Evolutionary conservation across 306 rosid species (phyloP), one percentile per base, ranked within the genome.

Genomic region (Corylus americana): DNA sequence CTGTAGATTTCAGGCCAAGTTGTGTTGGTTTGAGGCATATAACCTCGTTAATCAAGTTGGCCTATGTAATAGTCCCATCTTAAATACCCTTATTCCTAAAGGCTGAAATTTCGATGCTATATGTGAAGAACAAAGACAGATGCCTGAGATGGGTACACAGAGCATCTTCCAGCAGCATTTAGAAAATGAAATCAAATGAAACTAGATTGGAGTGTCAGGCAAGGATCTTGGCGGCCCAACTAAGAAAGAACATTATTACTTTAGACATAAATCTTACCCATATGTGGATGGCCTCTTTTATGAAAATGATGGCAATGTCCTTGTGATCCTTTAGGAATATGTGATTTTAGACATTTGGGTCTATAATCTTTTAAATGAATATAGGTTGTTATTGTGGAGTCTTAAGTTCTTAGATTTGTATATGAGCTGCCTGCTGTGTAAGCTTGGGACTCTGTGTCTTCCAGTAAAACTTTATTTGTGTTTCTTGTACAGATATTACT

Each of bases 401-500:
- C 48, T 57, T 9, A 16, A 66, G 49, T 35, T 66, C 20, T 66
- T 66, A 39, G n/a, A 66, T 35, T 66, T 66, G 25, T 66, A 17
- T 37, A 4, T 5, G 49, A 17, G 50, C 12, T 18, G n/a, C 42
- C 61, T 16, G 29, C 37, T 58, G 25, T 58, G 25, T 39, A 45
- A 69, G 78, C 22, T 45, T 72, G 58, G 62, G 44, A 16, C 75
- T 55, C 35, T 11, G 10, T 8, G 25, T 16, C 7, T 50, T 51
- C n/a, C 68, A 31, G 48, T 71, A 76, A 64, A 76, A 63, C 71
- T 48, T 39, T 77, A 20, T 74, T 70, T 73, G 50, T 69, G 58
- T 37, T 39, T 13, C 45, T 71, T 78, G 73, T 47, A 63, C 92
- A 94, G 98, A 91, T 91, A 76, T 80, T 94, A 48, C 92, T 91